These are phyloP conservation scores for Arachis monticola DNA, from an alignment of 331 rosid species.

Conservation along the genomic window DNA sequence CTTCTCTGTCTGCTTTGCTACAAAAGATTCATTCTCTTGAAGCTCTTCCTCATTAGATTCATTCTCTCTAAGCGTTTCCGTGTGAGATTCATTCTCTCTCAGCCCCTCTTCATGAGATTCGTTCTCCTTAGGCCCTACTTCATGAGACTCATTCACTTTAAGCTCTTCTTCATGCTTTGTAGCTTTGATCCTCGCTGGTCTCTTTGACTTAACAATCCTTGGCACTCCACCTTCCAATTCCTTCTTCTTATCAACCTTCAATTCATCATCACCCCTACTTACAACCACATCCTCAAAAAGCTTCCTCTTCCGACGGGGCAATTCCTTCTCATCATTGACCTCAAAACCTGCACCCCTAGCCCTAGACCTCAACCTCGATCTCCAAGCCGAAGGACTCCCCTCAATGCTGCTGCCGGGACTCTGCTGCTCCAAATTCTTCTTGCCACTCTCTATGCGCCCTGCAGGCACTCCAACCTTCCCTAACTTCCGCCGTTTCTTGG, in stretches of 20 bases:
- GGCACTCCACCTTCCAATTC: slow-evolving; percentile 57
- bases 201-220: slow-evolving; percentile 59
- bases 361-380: slow-evolving; percentile 72
- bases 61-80: slow-evolving; percentile 32
- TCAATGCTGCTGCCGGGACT: slow-evolving; percentile 35
- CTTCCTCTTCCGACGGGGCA: slow-evolving; percentile 61
- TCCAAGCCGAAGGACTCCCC: slow-evolving; percentile 54
- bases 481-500: slow-evolving; percentile 59
- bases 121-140: slow-evolving; percentile 37
- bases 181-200: slow-evolving; percentile 63
- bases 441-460: slow-evolving; percentile 42
- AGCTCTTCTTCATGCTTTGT: slow-evolving; percentile 46
- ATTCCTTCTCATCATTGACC: slow-evolving; percentile 47
- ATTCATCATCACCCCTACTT: slow-evolving; percentile 36
- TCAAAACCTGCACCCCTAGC: slow-evolving; percentile 41
- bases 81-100: slow-evolving; percentile 20
- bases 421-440: slow-evolving; percentile 34
- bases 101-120: slow-evolving; percentile 38
- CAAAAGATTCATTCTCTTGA: no score
- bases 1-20: slow-evolving; percentile 30
- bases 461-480: slow-evolving; percentile 42
- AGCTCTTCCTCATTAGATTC: slow-evolving; percentile 36
- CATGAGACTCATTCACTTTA: slow-evolving; percentile 39
- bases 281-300: slow-evolving; percentile 52
- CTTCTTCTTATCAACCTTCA: slow-evolving; percentile 47